Percentiles rank a stretch among this genome's conserved stretches.
Evolutionary conservation across 2,329 filamentous ascomycete species (phyloP).

Genomic region (Penicillium sp.): DNA sequence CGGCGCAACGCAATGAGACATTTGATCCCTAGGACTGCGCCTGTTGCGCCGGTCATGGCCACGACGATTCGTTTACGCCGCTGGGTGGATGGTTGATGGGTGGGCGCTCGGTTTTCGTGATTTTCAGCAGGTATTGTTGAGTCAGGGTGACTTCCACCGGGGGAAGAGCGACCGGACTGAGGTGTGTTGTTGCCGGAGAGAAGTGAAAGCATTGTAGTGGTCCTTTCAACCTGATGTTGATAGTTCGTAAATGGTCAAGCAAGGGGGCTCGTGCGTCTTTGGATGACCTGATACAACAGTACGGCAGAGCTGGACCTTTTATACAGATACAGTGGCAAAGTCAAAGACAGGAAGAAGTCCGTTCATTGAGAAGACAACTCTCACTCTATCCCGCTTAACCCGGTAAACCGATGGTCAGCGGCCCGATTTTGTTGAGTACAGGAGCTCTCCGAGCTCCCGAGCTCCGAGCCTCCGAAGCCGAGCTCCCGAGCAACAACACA

Average conservation of each 20-base stretch:
- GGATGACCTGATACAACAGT: too few relatives aligned
- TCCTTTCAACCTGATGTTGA: slow-evolving; percentile 1
- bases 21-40: slow-evolving; percentile 47
- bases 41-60: slow-evolving; percentile 55
- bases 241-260: neutral
- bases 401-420: neutral
- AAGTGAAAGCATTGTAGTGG: slow-evolving; percentile 16
- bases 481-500: neutral
- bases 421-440: neutral
- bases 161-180: slow-evolving; percentile 18
- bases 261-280: too few relatives aligned
- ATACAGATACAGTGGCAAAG: neutral
- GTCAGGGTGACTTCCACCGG: slow-evolving; percentile 9
- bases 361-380: neutral
- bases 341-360: neutral
- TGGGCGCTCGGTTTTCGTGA: neutral
- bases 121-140: slow-evolving; percentile 3
- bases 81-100: neutral
- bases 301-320: neutral
- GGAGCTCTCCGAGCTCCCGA: neutral
- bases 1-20: slow-evolving; percentile 43
- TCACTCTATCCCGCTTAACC: neutral
- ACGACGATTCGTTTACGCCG: slow-evolving; percentile 45
- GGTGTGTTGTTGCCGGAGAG: slow-evolving; percentile 22
- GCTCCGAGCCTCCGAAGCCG: too few relatives aligned